These are phyloP conservation scores for Malus asiatica DNA, from an alignment of 306 rosid genomes.

Conservation along the genomic window DNA sequence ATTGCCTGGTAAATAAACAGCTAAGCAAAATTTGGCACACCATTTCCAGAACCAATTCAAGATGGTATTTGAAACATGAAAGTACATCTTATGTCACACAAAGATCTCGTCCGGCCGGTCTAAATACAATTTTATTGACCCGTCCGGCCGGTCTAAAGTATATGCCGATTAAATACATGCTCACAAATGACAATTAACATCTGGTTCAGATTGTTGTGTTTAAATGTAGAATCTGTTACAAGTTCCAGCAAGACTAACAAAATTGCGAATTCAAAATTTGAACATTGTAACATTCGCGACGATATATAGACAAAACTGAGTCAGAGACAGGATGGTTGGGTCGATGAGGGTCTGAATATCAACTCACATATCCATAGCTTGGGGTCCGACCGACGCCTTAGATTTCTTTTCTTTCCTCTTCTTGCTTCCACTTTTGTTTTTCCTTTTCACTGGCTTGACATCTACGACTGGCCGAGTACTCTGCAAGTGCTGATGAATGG, in stretches of 20 bases:
- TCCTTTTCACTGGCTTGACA: conserved; percentile 44
- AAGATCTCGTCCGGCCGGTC: background rate
- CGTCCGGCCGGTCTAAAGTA: background rate
- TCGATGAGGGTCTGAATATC: background rate
- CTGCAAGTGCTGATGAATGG: conserved; percentile 50
- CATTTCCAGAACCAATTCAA: background rate
- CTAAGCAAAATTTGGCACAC: background rate
- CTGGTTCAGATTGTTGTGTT: background rate
- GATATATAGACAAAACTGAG: background rate
- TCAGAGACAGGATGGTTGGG: conserved; percentile 8
- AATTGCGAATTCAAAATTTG: conserved; percentile 8
- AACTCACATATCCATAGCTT: conserved; percentile 40
- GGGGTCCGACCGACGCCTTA: conserved; percentile 27
- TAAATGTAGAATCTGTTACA: background rate
- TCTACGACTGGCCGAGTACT: conserved; percentile 51
- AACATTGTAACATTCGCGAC: background rate
- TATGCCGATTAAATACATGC: background rate
- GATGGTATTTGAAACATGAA: background rate
- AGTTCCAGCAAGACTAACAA: background rate
- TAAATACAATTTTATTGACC: background rate
- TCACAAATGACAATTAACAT: background rate
- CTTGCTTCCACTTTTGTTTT: conserved; percentile 54
- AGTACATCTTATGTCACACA: background rate
- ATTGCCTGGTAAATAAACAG: background rate
- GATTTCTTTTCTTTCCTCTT: conserved; percentile 50